phyloP scores from a whole-genome alignment of 2,329 filamentous ascomycete genomes.

The Sarocladium oryzae region DNA sequence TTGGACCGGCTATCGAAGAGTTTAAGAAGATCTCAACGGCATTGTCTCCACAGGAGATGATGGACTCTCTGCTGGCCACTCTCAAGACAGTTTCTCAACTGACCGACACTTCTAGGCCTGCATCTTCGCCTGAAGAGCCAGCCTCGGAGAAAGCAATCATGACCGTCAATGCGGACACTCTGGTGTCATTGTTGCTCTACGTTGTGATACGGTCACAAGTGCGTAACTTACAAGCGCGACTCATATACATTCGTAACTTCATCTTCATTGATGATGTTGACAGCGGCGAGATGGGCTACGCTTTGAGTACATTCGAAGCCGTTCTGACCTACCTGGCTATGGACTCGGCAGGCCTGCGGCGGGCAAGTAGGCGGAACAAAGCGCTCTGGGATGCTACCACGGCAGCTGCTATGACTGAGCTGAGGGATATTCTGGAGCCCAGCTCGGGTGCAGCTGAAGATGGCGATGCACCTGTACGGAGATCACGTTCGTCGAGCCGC shows the following conservation, averaged over 20 bases:
- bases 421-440: conserved; percentile 76
- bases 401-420: conserved; percentile 66
- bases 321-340: conserved; percentile 81
- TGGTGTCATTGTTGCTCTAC: conserved; percentile 84
- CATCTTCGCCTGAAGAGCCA: background rate
- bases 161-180: conserved; percentile 74
- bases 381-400: conserved; percentile 81
- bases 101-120: conserved; percentile 32
- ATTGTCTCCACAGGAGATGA: conserved; percentile 81
- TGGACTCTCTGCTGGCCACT: conserved; percentile 70
- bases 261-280: conserved; percentile 98
- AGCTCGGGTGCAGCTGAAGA: conserved; percentile 44
- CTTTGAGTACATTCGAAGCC: conserved; percentile 90
- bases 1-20: conserved; percentile 75
- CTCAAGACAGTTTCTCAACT: conserved; percentile 76
- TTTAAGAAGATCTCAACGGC: conserved; percentile 80
- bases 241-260: conserved; percentile 95
- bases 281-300: conserved; percentile 92
- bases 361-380: conserved; percentile 79
- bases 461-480: conserved; percentile 32
- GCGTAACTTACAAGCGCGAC: conserved; percentile 76
- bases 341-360: conserved; percentile 75
- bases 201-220: conserved; percentile 90
- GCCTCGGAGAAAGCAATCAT: conserved; percentile 47
- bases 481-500: conserved; percentile 26